phyloP scores from a whole-genome alignment of 176 grass and related monocot genomes.

The Pharus latifolius region DNA sequence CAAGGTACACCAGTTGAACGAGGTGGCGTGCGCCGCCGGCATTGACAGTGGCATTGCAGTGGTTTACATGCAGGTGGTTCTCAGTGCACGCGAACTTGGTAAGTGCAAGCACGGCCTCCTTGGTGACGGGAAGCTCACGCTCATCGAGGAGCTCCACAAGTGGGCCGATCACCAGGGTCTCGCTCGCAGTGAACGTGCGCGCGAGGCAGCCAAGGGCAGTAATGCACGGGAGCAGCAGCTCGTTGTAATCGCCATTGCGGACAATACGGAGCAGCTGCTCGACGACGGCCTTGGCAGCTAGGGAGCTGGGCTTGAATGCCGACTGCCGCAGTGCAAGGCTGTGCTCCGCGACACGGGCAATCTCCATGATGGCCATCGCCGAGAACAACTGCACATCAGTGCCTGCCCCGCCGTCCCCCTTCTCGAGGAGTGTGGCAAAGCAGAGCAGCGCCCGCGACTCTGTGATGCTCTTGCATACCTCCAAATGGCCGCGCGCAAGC shows the following conservation, averaged over 20 bases:
- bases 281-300: slow-evolving; percentile 58
- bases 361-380: slow-evolving; percentile 78
- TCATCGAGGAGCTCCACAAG: slow-evolving; percentile 78
- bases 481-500: slow-evolving; percentile 49
- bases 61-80: slow-evolving; percentile 63
- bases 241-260: slow-evolving; percentile 38
- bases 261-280: slow-evolving; percentile 72
- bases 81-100: slow-evolving; percentile 69
- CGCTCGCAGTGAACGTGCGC: slow-evolving; percentile 69
- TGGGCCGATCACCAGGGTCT: slow-evolving; percentile 53
- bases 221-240: slow-evolving; percentile 59
- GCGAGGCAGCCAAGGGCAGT: slow-evolving; percentile 66
- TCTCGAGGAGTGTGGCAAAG: slow-evolving; percentile 74
- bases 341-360: slow-evolving; percentile 61
- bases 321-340: slow-evolving; percentile 53
- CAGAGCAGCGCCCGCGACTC: slow-evolving; percentile 81
- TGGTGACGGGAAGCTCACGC: slow-evolving; percentile 44
- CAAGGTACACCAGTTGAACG: slow-evolving; percentile 79
- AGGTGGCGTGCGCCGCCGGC: slow-evolving; percentile 56
- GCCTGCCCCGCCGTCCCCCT: slow-evolving; percentile 48
- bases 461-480: slow-evolving; percentile 77
- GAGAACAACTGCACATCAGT: slow-evolving; percentile 49
- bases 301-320: slow-evolving; percentile 81
- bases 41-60: slow-evolving; percentile 67
- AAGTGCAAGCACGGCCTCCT: slow-evolving; percentile 65